Evolutionary conservation across 2,329 filamentous ascomycete genomes (phyloP), one percentile per base, ranked within the genome.

Genomic region (Fusarium napiforme): DNA sequence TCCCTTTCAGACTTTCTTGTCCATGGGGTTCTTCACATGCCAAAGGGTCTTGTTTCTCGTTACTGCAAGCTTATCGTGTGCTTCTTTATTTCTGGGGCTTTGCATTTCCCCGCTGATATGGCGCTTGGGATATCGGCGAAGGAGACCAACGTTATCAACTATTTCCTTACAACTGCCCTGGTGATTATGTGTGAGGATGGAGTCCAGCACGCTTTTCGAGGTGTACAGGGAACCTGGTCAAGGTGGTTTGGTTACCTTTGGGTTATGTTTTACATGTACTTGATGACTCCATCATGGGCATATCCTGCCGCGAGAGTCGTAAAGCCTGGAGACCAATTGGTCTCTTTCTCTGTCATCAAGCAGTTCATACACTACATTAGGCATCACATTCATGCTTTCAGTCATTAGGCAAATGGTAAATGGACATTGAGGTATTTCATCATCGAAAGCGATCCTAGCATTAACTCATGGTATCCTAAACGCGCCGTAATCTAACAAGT

Each of bases 211-310:
- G 16, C 46, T 0, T 67, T 57, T 23, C 53, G 32, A 2, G 21
- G 45, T 6, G 7, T 40, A 2, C 37, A 28, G n/a, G 43, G 36
- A 1, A 49, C 26, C 0, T 67, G 56, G 50, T n/a, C 49, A 10
- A 58, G 9, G n/a, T 50, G 56, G 11, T 30, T 71, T 30, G 73
- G 73, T 7, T 75, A 75, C 45, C 1, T 56, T 12, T 75, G 73
- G 73, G 73, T 75, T 34, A 30, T 58, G 1, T 50, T 23, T 18
- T 73, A 62, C 50, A 73, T 75, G 63, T 75, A 75, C n/a, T 60
- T 64, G 72, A 71, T 73, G 66, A 75, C 73, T 23, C 72, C 73
- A 6, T 71, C 69, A 4, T 75, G 73, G 73, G 73, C 36, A 21
- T 75, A 75, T 61, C 73, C 72, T 1, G 72, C 70, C 16, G 69